Evolutionary conservation across 2,329 filamentous ascomycete species (phyloP).

Genomic region (Fusarium tricinctum): DNA sequence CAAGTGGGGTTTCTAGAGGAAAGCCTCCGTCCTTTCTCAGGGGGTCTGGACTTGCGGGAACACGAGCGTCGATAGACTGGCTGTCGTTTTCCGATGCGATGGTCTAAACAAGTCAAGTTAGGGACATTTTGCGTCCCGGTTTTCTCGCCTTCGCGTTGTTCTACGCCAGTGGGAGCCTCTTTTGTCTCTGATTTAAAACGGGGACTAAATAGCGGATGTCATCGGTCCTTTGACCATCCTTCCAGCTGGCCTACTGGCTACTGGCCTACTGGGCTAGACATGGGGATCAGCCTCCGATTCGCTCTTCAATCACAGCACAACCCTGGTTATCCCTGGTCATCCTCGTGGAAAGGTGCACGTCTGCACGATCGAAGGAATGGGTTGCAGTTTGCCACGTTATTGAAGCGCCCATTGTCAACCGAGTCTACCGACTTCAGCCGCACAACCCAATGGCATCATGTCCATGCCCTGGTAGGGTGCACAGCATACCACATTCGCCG

Average conservation of each 20-base stretch:
- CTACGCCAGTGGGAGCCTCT: not conserved
- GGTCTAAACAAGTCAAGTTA: not conserved
- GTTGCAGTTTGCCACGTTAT: slow-evolving; percentile 13
- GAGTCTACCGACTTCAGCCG: not conserved
- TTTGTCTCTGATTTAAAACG: not conserved
- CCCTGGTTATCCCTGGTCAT: not conserved
- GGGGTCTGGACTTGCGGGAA: not conserved
- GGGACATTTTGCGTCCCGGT: not conserved
- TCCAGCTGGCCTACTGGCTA: too few relatives aligned
- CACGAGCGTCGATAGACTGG: slow-evolving; percentile 5
- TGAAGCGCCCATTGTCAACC: not conserved
- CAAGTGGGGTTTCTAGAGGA: slow-evolving; percentile 18
- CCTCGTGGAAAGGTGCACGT: not conserved
- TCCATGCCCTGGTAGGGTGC: not conserved
- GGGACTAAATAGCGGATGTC: slow-evolving; percentile 6
- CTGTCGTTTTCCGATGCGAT: not conserved
- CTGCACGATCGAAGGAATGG: slow-evolving; percentile 21
- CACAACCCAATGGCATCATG: not conserved
- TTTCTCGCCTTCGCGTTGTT: slow-evolving; percentile 5
- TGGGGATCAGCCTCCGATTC: slow-evolving; percentile 2
- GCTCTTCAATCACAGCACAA: not conserved
- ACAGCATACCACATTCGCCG: not conserved
- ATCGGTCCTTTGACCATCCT: not conserved
- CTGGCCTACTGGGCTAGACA: too few relatives aligned
- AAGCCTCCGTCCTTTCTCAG: not conserved